phyloP scores from a whole-genome alignment of 2,329 filamentous ascomycete genomes.

The Apiospora phragmitis region DNA sequence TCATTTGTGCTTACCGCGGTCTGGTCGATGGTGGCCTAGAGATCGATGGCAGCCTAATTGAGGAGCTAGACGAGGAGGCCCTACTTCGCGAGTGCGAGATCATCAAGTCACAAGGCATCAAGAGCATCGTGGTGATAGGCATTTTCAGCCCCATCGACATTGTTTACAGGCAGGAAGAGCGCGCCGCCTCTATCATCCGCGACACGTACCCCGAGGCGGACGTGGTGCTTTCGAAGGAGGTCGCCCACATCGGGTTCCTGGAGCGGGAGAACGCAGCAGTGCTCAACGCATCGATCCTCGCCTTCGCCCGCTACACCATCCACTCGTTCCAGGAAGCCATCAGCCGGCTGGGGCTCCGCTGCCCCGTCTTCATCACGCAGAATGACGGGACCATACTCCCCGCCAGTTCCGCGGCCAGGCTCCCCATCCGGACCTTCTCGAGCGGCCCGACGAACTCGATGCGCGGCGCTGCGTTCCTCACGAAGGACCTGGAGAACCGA shows the following conservation, averaged over 20 bases:
- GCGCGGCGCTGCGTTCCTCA: conserved; percentile 62
- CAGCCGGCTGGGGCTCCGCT: conserved; percentile 46
- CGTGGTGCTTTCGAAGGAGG: conserved; percentile 51
- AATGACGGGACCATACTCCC: conserved; percentile 64
- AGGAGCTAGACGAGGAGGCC: conserved; percentile 42
- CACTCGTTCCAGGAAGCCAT: conserved; percentile 55
- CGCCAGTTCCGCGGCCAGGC: conserved; percentile 50
- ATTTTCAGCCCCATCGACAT: conserved; percentile 56
- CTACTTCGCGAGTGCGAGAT: conserved; percentile 39
- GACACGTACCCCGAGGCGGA: conserved; percentile 40
- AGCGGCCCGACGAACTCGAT: conserved; percentile 66
- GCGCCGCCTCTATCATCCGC: conserved; percentile 42
- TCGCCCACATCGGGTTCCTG: conserved; percentile 55
- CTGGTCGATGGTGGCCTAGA: conserved; percentile 52
- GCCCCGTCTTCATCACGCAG: conserved; percentile 61
- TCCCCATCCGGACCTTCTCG: conserved; percentile 63
- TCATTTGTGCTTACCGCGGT: conserved; percentile 47
- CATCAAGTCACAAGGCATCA: conserved; percentile 44
- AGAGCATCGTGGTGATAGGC: conserved; percentile 47
- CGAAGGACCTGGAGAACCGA: conserved; percentile 28
- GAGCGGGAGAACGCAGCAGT: conserved; percentile 67
- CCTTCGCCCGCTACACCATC: conserved; percentile 58
- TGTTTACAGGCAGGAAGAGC: conserved; percentile 48
- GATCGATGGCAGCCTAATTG: conserved; percentile 50
- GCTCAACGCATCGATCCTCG: conserved; percentile 63